Base-by-base conservation (phyloP, 345 rosid genomes). In the Garcia nutans region DNA sequence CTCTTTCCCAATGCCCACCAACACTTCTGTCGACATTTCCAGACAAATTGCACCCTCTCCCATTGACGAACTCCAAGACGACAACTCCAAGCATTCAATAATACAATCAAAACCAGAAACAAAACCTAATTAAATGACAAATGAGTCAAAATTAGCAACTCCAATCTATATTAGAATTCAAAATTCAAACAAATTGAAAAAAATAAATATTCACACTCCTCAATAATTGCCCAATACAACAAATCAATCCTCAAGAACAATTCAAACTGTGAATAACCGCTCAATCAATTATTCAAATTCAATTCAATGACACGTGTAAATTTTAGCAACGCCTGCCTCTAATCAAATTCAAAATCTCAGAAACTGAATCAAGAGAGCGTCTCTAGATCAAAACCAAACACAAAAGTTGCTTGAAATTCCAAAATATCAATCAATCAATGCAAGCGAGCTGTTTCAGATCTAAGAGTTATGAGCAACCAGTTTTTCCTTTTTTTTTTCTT, bases 21-120 rank as follows among this genome's bases (percentile, higher is more conserved):
- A 83, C 24, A 74, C 79, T 88, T 17, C n/a, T 26, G 76, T 31
- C 57, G 62, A 68, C 45, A 76, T 74, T 70, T 88, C 86, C 78
- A 75, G 41, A 81, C 87, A 82, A 85, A 83, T 85, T 33, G 85
- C 80, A 67, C 49, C 86, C 80, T 86, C 94, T 83, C 82, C 93
- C 93, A 93, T 89, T 52, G 66, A 37, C n/a, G 60, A 60, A 72
- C 70, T 44, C 37, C 47, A 52, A 72, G 60, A 28, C 67, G 26
- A 68, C 13, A 63, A 75, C 28, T 56, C 11, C 10, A 5, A 56
- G 76, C 88, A 84, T 79, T 72, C 85, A 85, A 74, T 26, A 68
- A 10, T 37, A 65, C 42, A 63, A 20, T 44, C 50, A 37, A 47
- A 13, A 60, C 24, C 22, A n/a, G 12, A 65, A 65, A 65, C 19